Base-by-base conservation (phyloP, 805 yeast genomes). In the Hagleromyces aurorensis region DNA sequence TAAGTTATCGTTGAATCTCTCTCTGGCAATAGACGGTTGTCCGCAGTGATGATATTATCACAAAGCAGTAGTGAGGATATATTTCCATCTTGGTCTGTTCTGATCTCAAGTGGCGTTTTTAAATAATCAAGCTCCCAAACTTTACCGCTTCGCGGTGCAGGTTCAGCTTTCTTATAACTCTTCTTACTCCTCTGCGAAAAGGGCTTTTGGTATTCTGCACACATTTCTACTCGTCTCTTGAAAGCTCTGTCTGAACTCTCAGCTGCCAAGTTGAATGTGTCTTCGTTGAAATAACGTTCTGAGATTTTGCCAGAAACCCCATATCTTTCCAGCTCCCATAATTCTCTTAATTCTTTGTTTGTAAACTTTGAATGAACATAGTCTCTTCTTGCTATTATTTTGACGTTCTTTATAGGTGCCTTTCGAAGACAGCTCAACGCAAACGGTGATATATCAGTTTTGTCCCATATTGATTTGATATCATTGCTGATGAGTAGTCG, bases 321-420 rank as follows among this genome's bases (percentile, higher is more conserved):
- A 21, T 61, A 59, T 17, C 62, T 57, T 32, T 60, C 65, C 32
- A 85, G 55, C 30, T 76, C 80, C 48, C 87, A 61, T 20, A 89
- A 59, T 50, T 91, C 97, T 49, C 96, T 68, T 14, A 89, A 67
- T 55, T 91, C 98, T 51, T 86, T 89, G 43, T 83, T 89, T 3
- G 96, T 80, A 53, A 87, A 91, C 15, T 94, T 91, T 24, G 91
- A 75, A 42, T 86, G 87, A 25, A 78, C 53, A 13, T 85, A 62
- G 3, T 96, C 96, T 49, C 96, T 68, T 44, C 98, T 70, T 2
- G 87, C 98, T 26, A 82, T 78, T 13, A 91, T 70, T 26, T 70
- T 69, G 10, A 91, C 82, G 5, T 66, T 63, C 36, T 70, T 59
- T n/a, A 91, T 76, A 0, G 55, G 62, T 27, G 81, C 72, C 5